Evolutionary conservation across 345 rosid species (phyloP).

Genomic region (Brassica nigra): DNA sequence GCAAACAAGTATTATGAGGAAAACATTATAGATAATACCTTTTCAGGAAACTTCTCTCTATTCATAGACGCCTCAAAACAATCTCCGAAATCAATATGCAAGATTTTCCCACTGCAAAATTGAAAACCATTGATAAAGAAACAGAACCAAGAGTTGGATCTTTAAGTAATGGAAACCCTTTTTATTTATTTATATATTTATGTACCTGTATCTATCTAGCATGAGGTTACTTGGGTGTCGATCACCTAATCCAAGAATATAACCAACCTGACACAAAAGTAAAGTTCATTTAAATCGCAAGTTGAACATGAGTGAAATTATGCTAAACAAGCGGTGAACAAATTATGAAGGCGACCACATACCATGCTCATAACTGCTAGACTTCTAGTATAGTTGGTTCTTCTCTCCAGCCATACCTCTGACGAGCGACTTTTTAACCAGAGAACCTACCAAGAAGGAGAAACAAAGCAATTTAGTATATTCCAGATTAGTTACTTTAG

Average conservation of each 20-base stretch:
- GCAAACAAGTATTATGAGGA: not conserved
- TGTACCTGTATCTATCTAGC: conserved; percentile 86
- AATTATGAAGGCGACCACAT: conserved; percentile 39
- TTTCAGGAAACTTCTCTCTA: conserved; percentile 97
- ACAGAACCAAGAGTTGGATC: conserved; percentile 19
- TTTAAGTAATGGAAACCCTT: not conserved
- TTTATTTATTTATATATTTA: not conserved
- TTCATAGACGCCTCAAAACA: conserved; percentile 99
- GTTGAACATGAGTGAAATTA: not conserved
- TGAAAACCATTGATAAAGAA: conserved; percentile 24
- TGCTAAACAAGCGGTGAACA: conserved; percentile 17
- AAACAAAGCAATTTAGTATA: conserved; percentile 4
- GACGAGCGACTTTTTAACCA: conserved; percentile 98
- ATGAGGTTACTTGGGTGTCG: conserved; percentile 98
- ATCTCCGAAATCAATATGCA: conserved; percentile 99
- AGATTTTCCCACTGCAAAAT: conserved; percentile 80
- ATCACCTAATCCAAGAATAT: conserved; percentile 99
- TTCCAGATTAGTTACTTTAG: conserved; percentile 23
- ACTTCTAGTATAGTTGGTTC: conserved; percentile 96
- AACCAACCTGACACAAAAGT: conserved; percentile 75
- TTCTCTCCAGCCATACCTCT: conserved; percentile 97
- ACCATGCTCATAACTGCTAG: conserved; percentile 99
- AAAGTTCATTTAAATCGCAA: conserved; percentile 3
- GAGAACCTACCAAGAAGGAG: conserved; percentile 63
- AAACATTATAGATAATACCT: conserved; percentile 46